Percentiles rank a stretch among this genome's conserved stretches.
Evolutionary conservation across 2,329 filamentous ascomycete species (phyloP).

Genomic region (Graphilbum sp.): DNA sequence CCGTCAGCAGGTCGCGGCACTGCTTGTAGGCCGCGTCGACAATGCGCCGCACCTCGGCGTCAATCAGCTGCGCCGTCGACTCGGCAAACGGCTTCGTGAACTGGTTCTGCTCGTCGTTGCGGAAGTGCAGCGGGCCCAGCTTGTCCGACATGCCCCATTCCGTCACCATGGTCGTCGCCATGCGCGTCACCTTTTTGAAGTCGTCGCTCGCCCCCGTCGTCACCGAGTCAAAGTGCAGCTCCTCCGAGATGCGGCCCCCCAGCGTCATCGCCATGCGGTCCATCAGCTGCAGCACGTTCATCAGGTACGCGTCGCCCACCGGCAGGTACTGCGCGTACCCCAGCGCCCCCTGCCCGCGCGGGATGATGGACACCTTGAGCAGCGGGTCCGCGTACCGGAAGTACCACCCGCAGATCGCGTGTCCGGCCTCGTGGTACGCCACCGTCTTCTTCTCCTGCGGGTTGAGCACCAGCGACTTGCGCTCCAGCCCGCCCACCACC

Average conservation of each 20-base stretch:
- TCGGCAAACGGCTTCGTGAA: conserved; percentile 94
- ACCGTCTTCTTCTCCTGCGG: conserved; percentile 72
- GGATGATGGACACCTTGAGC: conserved; percentile 96
- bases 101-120: conserved; percentile 50
- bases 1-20: conserved; percentile 66
- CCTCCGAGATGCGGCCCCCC: conserved; percentile 85
- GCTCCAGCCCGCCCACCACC: conserved; percentile 89
- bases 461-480: conserved; percentile 87
- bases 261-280: conserved; percentile 99
- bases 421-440: conserved; percentile 58
- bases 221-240: conserved; percentile 91
- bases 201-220: conserved; percentile 92
- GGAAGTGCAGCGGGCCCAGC: conserved; percentile 83
- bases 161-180: conserved; percentile 98
- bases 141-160: conserved; percentile 97
- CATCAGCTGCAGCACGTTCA: conserved; percentile 93
- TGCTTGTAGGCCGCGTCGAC: conserved; percentile 85
- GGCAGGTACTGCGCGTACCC: conserved; percentile 98
- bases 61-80: conserved; percentile 81
- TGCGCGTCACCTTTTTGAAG: conserved; percentile 93
- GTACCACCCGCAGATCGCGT: conserved; percentile 98
- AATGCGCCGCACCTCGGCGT: conserved; percentile 78
- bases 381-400: conserved; percentile 92
- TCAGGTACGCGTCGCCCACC: conserved; percentile 76
- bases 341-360: conserved; percentile 79